Conservation (phyloP, 768 basidiomycete species). For the Dioszegia crocea region DNA sequence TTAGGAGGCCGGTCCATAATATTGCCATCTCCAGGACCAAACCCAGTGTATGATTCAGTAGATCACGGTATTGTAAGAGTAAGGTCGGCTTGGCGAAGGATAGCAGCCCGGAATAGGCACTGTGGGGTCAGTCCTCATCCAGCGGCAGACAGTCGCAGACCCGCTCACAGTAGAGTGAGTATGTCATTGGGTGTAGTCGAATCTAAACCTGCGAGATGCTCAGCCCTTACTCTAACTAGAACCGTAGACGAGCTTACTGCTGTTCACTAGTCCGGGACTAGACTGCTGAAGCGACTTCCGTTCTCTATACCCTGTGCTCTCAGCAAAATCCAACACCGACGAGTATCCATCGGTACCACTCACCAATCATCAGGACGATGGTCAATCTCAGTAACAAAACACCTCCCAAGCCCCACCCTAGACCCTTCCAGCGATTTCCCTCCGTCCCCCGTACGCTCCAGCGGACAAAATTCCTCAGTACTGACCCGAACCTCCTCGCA, state of each 20-base stretch:
- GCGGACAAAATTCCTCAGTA: not conserved
- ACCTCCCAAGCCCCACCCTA: not conserved
- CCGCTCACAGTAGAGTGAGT: no score
- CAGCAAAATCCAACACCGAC: no score
- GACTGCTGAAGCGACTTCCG: no score
- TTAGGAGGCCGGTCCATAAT: conserved; percentile 68
- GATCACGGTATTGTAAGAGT: conserved; percentile 58
- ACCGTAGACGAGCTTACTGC: no score
- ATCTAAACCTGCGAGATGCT: no score
- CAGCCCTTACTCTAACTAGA: no score
- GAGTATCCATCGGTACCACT: not conserved
- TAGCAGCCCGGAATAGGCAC: no score
- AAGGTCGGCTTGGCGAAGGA: not conserved
- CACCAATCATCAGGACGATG: conserved; percentile 6
- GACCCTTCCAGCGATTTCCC: not conserved
- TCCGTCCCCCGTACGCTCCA: not conserved
- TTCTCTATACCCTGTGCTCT: no score
- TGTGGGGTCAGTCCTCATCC: no score
- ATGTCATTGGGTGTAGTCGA: no score
- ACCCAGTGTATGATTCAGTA: conserved; percentile 78
- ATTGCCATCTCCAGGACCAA: conserved; percentile 64
- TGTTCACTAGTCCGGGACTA: no score
- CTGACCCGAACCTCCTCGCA: not conserved
- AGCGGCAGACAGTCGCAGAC: no score
- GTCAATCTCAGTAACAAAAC: not conserved